Percentiles rank a stretch among this genome's conserved stretches.
Evolutionary conservation across 2,329 filamentous ascomycete species (phyloP).

Genomic region (Cercospora janseana): DNA sequence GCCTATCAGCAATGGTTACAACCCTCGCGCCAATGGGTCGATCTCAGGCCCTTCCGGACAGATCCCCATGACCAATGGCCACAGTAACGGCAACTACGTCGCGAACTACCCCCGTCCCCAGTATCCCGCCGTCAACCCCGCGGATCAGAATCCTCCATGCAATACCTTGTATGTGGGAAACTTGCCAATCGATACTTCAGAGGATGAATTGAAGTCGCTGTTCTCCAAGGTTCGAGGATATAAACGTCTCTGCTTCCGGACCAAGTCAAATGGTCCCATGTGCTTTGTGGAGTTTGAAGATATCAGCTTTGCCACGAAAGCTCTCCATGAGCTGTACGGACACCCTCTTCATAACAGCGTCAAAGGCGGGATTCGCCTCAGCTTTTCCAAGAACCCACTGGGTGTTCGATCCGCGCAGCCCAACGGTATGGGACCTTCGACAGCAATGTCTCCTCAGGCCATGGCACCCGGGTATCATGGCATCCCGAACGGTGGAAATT

Average conservation of each 20-base stretch:
- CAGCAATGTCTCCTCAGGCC: conserved; percentile 51
- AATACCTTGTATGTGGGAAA: conserved; percentile 99
- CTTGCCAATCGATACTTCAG: conserved; percentile 83
- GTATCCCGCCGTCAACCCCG: conserved; percentile 85
- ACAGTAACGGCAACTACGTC: conserved; percentile 52
- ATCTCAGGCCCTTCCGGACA: conserved; percentile 50
- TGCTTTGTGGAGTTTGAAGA: conserved; percentile 99
- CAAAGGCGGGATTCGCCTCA: conserved; percentile 91
- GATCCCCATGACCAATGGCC: conserved; percentile 28
- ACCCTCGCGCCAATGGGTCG: conserved; percentile 47
- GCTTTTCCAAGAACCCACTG: conserved; percentile 95
- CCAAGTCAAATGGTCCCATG: conserved; percentile 95
- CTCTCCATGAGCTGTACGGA: conserved; percentile 85
- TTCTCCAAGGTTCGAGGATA: conserved; percentile 94
- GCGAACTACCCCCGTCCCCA: conserved; percentile 62
- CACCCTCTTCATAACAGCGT: conserved; percentile 83
- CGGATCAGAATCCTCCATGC: conserved; percentile 94
- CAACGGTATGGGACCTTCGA: conserved; percentile 52
- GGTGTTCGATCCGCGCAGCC: conserved; percentile 80
- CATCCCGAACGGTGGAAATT: conserved; percentile 64
- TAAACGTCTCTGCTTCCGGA: conserved; percentile 90
- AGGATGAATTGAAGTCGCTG: conserved; percentile 90
- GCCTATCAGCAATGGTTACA: conserved; percentile 55
- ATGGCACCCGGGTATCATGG: conserved; percentile 57
- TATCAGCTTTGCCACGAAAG: conserved; percentile 85